Evolutionary conservation across 1,284 basidiomycete genomes (phyloP).

Genomic region (Puccinia triticina): DNA sequence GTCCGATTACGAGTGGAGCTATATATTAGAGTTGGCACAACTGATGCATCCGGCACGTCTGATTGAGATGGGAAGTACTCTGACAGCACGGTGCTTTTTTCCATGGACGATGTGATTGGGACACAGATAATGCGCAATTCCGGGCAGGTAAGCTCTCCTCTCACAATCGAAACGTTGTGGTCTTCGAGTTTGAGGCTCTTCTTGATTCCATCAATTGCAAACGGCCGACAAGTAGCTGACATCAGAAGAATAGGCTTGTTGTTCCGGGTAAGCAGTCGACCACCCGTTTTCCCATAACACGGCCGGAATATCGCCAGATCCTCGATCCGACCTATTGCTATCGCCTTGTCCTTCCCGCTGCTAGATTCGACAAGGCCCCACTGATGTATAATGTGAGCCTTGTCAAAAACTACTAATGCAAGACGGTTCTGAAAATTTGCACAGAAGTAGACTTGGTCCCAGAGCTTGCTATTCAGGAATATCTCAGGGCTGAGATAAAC

Average conservation of each 20-base stretch:
- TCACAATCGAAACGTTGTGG: not conserved
- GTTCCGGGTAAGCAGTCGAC: no score
- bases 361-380: no score
- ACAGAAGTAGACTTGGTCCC: not conserved
- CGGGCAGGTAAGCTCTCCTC: not conserved
- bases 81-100: not conserved
- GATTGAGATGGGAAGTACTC: not conserved
- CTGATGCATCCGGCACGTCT: not conserved
- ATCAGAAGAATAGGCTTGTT: not conserved
- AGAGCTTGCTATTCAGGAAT: not conserved
- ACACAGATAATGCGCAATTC: not conserved
- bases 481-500: no score
- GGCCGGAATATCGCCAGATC: not conserved
- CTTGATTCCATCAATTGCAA: conserved; percentile 1
- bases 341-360: not conserved
- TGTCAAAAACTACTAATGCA: not conserved
- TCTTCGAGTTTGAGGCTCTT: conserved; percentile 7
- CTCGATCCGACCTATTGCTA: not conserved
- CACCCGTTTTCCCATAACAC: not conserved
- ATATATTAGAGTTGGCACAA: not conserved
- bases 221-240: conserved; percentile 11
- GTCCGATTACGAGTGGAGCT: no score
- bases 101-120: not conserved
- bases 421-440: not conserved
- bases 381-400: no score